Base-by-base conservation (phyloP, 1,284 basidiomycete species). In the Waitea zeae region DNA sequence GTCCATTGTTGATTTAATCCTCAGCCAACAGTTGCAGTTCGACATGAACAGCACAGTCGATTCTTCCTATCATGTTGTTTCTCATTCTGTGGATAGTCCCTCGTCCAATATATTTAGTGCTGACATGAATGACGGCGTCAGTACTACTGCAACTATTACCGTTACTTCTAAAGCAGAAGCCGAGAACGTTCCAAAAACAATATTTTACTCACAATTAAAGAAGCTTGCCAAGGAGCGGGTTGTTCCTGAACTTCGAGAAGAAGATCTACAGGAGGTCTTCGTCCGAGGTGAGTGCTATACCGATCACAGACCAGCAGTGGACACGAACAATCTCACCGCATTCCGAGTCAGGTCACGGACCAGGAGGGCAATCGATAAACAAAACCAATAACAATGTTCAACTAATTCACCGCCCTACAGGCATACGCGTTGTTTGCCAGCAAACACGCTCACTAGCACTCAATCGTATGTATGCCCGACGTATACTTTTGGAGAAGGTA, bases 351-450 rank as follows among this genome's bases (percentile, higher is more conserved):
- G 80, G 80, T 33, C 79, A 81, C 51, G 81, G 81, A 17, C 82
- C 82, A 47, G 81, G 81, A 18, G 82, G 81, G 22, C 81, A 86
- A 57, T 83, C 81, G 17, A 71, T 86, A 47, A 86, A 86, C 59
- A 86, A 86, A 59, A 83, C 81, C 39, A 64, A 77, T 54, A 83
- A 82, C 49, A 79, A 81, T 47, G 80, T 86, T 19, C 81, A 84
- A 48, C 56, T 86, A 17, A 51, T 81, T 32, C 81, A 86, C 50
- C 79, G 68, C 45, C 81, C 82, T 9, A 79, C 75, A 24, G 77
- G 81, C 5, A 60, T 83, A 33, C 72, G 81, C 30, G 77, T 86
- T 11, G 54, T 64, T 1, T 86, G 81, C 49, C 81, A 86, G 50
- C 71, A 80, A 49, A 82, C 81, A 3, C 74, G 81, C 29, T 84